These are phyloP conservation scores for Psilocybe sp. DNA, from an alignment of 768 basidiomycete genomes.

Conservation along the genomic window DNA sequence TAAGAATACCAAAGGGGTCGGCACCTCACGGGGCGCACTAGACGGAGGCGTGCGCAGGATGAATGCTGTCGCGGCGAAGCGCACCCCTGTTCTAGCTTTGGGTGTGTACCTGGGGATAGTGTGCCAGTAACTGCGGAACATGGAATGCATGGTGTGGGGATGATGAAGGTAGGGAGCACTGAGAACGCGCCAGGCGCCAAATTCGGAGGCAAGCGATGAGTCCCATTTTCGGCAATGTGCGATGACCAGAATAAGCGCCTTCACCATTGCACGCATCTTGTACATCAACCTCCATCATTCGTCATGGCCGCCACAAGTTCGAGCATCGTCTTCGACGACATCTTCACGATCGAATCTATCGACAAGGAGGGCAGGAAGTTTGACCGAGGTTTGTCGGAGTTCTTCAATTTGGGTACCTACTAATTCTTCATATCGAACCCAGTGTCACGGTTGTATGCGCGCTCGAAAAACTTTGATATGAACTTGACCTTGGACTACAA, in stretches of 20 bases:
- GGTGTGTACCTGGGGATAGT: conserved; percentile 4
- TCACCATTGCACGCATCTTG: neutral
- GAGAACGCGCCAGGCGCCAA: neutral
- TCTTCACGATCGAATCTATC: conserved; percentile 81
- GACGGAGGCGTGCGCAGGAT: conserved; percentile 35
- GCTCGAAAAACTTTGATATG: conserved; percentile 92
- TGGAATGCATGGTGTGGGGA: conserved; percentile 7
- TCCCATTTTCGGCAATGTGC: neutral
- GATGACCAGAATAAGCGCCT: conserved; percentile 1
- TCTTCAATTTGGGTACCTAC: conserved; percentile 4
- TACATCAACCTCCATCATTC: conserved; percentile 4
- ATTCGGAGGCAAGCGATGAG: neutral
- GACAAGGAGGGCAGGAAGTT: conserved; percentile 97
- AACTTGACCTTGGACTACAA: conserved; percentile 93
- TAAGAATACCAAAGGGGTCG: conserved; percentile 53
- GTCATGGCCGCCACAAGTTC: conserved; percentile 58
- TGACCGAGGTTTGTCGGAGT: conserved; percentile 76
- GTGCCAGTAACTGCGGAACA: conserved; percentile 8
- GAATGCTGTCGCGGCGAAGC: conserved; percentile 27
- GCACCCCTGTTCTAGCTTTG: conserved; percentile 1
- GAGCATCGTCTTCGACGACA: conserved; percentile 89
- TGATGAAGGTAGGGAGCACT: neutral
- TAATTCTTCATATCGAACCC: conserved; percentile 13
- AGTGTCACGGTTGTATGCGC: conserved; percentile 92
- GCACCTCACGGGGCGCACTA: conserved; percentile 42